These are phyloP conservation scores for Coemansia sp. DNA, from an alignment of 192 early-diverging fungal genomes.

Conservation along the genomic window DNA sequence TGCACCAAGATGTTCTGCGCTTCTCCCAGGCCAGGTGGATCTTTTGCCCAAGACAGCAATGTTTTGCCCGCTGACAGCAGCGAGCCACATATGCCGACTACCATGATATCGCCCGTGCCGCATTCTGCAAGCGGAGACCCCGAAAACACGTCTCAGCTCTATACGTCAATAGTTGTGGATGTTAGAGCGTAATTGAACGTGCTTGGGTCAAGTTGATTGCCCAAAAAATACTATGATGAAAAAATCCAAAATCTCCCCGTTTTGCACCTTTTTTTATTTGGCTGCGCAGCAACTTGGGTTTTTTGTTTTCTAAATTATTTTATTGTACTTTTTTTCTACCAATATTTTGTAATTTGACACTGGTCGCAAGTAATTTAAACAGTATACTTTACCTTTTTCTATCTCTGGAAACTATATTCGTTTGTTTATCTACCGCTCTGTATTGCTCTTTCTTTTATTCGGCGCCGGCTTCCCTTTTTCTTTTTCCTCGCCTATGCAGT, in stretches of 20 bases:
- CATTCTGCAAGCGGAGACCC: neutral
- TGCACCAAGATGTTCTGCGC: conserved; percentile 48
- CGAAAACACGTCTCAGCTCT: conserved; percentile 9
- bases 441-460: neutral
- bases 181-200: conserved; percentile 9
- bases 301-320: conserved; percentile 12
- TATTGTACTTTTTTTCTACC: neutral
- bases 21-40: neutral
- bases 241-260: neutral
- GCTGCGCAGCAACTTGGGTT: conserved; percentile 23
- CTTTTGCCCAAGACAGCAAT: conserved; percentile 2
- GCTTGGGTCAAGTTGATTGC: neutral
- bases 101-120: conserved; percentile 17
- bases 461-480: neutral
- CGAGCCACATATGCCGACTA: conserved; percentile 16
- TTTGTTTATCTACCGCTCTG: too few relatives aligned
- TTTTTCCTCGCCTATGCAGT: neutral
- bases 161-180: conserved; percentile 26
- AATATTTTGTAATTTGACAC: neutral
- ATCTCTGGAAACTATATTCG: too few relatives aligned
- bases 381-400: too few relatives aligned
- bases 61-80: conserved; percentile 4
- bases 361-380: too few relatives aligned
- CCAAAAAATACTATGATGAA: neutral
- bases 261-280: neutral